Conservation (phyloP, 768 basidiomycete genomes). For the Leccinum fibrillosum region DNA sequence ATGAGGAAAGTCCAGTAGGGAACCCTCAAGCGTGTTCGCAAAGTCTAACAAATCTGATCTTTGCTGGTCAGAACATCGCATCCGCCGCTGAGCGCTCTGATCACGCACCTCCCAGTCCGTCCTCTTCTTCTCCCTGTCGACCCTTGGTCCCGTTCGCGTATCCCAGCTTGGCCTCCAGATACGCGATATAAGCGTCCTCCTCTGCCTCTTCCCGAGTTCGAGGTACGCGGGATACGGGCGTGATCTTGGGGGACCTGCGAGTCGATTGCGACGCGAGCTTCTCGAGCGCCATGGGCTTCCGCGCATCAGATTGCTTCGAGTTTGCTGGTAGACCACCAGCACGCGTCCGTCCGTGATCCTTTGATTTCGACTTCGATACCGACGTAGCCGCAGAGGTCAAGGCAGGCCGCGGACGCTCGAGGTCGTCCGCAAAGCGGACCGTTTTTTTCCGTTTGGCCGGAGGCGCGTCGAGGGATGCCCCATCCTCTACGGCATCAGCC, state of each 20-base stretch:
- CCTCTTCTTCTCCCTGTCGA: constrained; percentile 52
- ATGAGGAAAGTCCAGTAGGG: background rate
- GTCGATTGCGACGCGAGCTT: constrained; percentile 28
- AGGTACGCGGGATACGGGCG: constrained; percentile 8
- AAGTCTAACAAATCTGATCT: constrained; percentile 55
- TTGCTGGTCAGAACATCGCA: background rate
- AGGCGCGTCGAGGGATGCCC: constrained; percentile 35
- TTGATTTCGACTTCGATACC: background rate
- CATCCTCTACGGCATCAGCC: constrained; percentile 29
- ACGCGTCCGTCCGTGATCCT: background rate
- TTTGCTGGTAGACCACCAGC: background rate
- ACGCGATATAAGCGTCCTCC: constrained; percentile 84
- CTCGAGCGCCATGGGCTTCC: constrained; percentile 31
- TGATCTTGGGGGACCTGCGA: background rate
- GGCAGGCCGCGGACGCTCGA: background rate
- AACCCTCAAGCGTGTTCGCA: constrained; percentile 30
- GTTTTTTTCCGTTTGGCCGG: constrained; percentile 45
- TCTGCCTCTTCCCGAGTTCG: constrained; percentile 48
- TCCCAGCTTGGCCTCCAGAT: constrained; percentile 77
- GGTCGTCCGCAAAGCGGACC: constrained; percentile 11
- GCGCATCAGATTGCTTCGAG: constrained; percentile 3
- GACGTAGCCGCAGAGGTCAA: background rate
- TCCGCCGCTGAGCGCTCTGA: background rate
- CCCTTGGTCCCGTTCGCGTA: constrained; percentile 42
- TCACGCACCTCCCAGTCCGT: constrained; percentile 79